phyloP scores from a whole-genome alignment of 306 rosid species.

The Parietaria judaica region DNA sequence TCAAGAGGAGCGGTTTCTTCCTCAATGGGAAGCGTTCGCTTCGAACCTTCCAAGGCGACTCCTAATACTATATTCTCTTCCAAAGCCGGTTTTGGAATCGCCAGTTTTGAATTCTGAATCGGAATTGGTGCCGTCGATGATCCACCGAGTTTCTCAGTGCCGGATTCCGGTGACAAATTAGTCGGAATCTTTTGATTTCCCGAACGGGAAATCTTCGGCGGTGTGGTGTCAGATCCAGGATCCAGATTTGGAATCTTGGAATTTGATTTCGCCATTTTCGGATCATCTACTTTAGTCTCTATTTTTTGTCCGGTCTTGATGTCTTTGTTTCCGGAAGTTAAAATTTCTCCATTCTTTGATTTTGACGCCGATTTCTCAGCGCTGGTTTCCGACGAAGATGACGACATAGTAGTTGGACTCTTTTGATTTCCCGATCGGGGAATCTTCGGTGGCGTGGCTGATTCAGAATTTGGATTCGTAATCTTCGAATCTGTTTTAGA shows the following conservation, averaged over 20 bases:
- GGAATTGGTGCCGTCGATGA: constrained; percentile 21
- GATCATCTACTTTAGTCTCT: not conserved
- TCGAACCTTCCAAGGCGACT: constrained; percentile 88
- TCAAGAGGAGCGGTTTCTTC: constrained; percentile 34
- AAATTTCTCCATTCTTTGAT: no score
- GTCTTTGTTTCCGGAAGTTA: no score
- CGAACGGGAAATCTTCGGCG: constrained; percentile 1
- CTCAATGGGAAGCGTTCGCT: constrained; percentile 89
- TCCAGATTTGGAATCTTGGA: constrained; percentile 13
- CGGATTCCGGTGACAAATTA: not conserved
- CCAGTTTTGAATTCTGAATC: constrained; percentile 36
- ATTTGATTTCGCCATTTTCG: constrained; percentile 26
- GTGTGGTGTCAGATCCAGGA: not conserved
- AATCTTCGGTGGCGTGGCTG: constrained; percentile 22
- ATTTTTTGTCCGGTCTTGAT: no score
- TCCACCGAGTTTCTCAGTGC: constrained; percentile 29
- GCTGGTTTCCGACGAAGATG: constrained; percentile 31
- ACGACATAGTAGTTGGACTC: constrained; percentile 14
- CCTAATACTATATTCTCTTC: constrained; percentile 90
- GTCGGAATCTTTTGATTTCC: not conserved
- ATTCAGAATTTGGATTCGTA: constrained; percentile 28
- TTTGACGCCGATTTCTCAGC: constrained; percentile 21
- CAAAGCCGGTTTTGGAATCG: constrained; percentile 35
- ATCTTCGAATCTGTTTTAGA: constrained; percentile 21
- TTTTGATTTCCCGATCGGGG: constrained; percentile 31